Base-by-base conservation (phyloP, 2,329 filamentous ascomycete genomes). In the Claviceps sorghi region DNA sequence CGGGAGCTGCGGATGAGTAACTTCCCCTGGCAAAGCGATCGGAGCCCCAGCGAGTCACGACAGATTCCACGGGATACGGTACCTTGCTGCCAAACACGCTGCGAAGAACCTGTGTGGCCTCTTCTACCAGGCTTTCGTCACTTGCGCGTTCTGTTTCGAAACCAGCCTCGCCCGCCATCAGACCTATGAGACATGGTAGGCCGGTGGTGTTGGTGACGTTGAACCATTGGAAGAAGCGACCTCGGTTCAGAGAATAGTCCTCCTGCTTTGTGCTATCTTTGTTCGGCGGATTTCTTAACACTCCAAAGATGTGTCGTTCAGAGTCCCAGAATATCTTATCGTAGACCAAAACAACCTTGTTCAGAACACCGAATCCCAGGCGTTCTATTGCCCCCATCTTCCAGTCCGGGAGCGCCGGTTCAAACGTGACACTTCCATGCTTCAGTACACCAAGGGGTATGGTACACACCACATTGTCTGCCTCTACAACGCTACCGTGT, bases 171-270 rank as follows among this genome's bases (percentile, higher is more conserved):
- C 93, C 93, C 49, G 91, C 91, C 91, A 98, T 96, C 30, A 98
- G 76, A 9, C 88, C 93, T 55, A 97, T 82, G 26, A 96, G 75
- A 50, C 89, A 88, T 1, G 87, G 93, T 38, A 95, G 73, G 1
- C 94, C 94, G 46, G 86, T 89, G 3, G 88, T 95, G 59, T 88
- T 87, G 55, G 89, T 84, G 52, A 89, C 88, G 61, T 98, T 97
- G 79, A 95, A 97, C 79, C 95, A 97, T 60, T 98, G 80, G 62
- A 97, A 98, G 69, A 95, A 95, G 26, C 90, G 84, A n/a, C 91
- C 91, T 51, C 91, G 81, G 55, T 82, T 83, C 3, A 77, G 73
- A 5, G 82, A 74, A 62, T 97, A 97, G 58, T 95, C 86, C 49
- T 79, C 78, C 61, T 94, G 88, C 45, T 82, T 74, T 52, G 90